Base-by-base conservation (phyloP, 495 filamentous ascomycete genomes). In the Parathielavia hyrcaniae region DNA sequence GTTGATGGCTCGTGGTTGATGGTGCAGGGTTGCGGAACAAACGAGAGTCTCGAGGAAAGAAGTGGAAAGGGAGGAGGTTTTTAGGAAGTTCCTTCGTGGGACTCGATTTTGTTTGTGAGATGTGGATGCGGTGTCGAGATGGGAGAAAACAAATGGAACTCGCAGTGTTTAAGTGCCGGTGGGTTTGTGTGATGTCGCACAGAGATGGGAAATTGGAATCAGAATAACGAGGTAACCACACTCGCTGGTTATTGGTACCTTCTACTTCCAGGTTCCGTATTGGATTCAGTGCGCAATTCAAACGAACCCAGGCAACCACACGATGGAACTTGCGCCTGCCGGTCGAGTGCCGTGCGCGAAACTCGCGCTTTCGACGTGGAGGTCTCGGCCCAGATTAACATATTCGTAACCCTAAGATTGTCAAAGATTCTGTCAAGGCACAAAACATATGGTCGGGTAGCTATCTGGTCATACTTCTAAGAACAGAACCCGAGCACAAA, bases 201-300 rank as follows among this genome's bases (percentile, higher is more conserved):
- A 17, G 22, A 43, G 41, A 53, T 43, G 14, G 34, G 22, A 43
- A 53, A 53, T 43, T 53, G 22, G 19, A 53, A 53, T 43, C 41
- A 36, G 50, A 43, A 12, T 32, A 36, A 53, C 50, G 22, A 20
- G 13, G 50, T 43, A 36, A 16, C 23, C 45, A 48, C 30, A 46
- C 19, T 46, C 43, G 23, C 9, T 6, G 4, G 2, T 16, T n/a
- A 16, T 12, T n/a, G 8, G 45, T 32, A 23, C 45, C 45, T 48
- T 48, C 45, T 22, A 13, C 12, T 8, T 48, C 26, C 26, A 3
- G 26, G 2, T 30, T 30, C 6, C 6, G 26, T 30, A 3, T 30
- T 2, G 2, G 26, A 30, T 30, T 30, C n/a, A n/a, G n/a, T n/a
- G n/a, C n/a, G n/a, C n/a, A n/a, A n/a, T n/a, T 30, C 26, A 30